phyloP scores from a whole-genome alignment of 2,329 filamentous ascomycete species.

The Penicillium sp. region DNA sequence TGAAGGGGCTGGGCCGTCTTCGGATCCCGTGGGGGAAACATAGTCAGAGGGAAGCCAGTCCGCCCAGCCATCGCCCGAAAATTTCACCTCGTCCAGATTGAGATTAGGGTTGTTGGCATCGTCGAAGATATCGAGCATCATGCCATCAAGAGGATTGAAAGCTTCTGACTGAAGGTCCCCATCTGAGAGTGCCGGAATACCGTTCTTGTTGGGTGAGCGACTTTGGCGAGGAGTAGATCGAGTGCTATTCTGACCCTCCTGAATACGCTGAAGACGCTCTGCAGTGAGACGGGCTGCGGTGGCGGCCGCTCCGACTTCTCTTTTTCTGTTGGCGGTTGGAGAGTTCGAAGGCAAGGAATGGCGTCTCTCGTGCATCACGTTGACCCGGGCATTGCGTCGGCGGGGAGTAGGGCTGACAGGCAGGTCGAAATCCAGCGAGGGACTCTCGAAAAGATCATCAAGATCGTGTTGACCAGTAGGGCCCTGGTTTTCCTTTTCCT shows the following conservation, averaged over 20 bases:
- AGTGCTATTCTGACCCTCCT: slow-evolving; percentile 31
- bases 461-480: slow-evolving; percentile 60
- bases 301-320: slow-evolving; percentile 22
- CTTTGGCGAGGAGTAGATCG: slow-evolving; percentile 26
- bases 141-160: slow-evolving; percentile 38
- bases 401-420: slow-evolving; percentile 56
- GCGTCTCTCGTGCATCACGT: slow-evolving; percentile 36
- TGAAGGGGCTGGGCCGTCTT: slow-evolving; percentile 24
- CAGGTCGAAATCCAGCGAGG: slow-evolving; percentile 56
- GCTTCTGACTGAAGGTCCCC: slow-evolving; percentile 29
- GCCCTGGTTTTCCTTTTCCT: slow-evolving; percentile 63
- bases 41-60: slow-evolving; percentile 44
- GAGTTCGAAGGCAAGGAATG: slow-evolving; percentile 44
- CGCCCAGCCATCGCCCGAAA: slow-evolving; percentile 34
- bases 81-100: slow-evolving; percentile 28
- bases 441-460: slow-evolving; percentile 69
- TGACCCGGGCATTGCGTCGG: slow-evolving; percentile 58
- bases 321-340: slow-evolving; percentile 33
- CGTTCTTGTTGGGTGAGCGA: slow-evolving; percentile 31
- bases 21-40: slow-evolving; percentile 36
- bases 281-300: slow-evolving; percentile 38
- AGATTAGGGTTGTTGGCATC: slow-evolving; percentile 33
- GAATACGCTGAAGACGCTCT: slow-evolving; percentile 40
- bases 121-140: slow-evolving; percentile 46
- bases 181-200: slow-evolving; percentile 25